phyloP scores from a whole-genome alignment of 192 early-diverging fungal species.

The Entomortierella parvispora region DNA sequence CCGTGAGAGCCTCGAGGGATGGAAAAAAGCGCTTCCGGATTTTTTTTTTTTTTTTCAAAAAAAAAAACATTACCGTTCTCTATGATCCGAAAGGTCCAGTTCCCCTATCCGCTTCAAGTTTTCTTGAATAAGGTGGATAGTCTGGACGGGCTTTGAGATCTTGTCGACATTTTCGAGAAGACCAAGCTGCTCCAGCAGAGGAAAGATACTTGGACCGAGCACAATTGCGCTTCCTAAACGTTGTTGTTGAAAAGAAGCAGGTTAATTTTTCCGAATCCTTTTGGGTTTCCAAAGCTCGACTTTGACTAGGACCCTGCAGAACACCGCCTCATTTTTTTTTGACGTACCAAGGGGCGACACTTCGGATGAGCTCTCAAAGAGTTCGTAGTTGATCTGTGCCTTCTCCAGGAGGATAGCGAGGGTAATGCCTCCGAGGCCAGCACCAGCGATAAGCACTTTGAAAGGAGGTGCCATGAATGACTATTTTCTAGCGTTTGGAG shows the following conservation, averaged over 20 bases:
- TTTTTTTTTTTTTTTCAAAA: background rate
- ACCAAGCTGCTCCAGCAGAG: constrained; percentile 32
- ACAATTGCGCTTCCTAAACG: constrained; percentile 19
- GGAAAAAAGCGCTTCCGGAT: background rate
- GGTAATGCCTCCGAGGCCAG: constrained; percentile 27
- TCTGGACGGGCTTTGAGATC: constrained; percentile 18
- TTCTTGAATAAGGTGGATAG: constrained; percentile 27
- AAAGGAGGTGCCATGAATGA: constrained; percentile 26
- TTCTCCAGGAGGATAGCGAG: constrained; percentile 33
- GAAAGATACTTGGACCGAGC: constrained; percentile 22
- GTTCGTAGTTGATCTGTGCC: constrained; percentile 19
- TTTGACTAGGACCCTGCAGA: background rate
- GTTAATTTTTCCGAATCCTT: too few species aligned
- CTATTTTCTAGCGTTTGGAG: too few species aligned
- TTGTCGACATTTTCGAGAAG: constrained; percentile 8
- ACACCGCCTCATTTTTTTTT: background rate
- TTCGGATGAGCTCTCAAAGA: constrained; percentile 8
- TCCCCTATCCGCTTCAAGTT: constrained; percentile 34
- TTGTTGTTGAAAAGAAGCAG: too few species aligned
- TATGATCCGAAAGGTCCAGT: constrained; percentile 28
- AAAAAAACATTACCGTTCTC: constrained; percentile 10
- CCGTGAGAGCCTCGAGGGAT: too few species aligned
- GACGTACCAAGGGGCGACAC: constrained; percentile 4
- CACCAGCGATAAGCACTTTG: constrained; percentile 34
- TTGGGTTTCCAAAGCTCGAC: too few species aligned